Evolutionary conservation across 2,329 filamentous ascomycete species (phyloP).

Genomic region (Ascocoryne sarcoides): DNA sequence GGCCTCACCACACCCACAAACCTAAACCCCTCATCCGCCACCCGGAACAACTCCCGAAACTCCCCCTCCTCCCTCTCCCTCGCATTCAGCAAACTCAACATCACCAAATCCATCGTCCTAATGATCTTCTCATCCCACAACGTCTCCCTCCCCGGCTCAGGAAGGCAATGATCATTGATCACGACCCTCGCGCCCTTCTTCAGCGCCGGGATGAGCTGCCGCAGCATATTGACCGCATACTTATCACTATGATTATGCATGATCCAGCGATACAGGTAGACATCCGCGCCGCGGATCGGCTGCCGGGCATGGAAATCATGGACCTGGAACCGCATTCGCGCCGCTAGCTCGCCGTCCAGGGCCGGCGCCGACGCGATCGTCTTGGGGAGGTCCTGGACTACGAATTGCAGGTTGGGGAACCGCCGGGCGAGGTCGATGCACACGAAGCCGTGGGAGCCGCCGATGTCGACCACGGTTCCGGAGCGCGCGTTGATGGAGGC

Average conservation of each 20-base stretch:
- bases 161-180: conserved; percentile 39
- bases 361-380: conserved; percentile 39
- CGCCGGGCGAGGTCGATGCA: conserved; percentile 43
- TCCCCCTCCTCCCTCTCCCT: conserved; percentile 41
- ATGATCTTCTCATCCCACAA: conserved; percentile 40
- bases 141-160: conserved; percentile 32
- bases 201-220: conserved; percentile 43
- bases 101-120: conserved; percentile 41
- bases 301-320: conserved; percentile 54
- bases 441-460: conserved; percentile 50
- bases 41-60: conserved; percentile 37
- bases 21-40: conserved; percentile 35
- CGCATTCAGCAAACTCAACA: conserved; percentile 43
- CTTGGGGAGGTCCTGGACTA: conserved; percentile 44
- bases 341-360: conserved; percentile 33
- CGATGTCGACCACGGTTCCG: conserved; percentile 48
- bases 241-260: conserved; percentile 53
- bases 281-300: conserved; percentile 42
- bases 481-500: conserved; percentile 34
- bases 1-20: conserved; percentile 37
- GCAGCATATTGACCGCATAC: conserved; percentile 40
- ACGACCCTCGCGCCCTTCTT: conserved; percentile 40
- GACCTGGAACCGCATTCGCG: conserved; percentile 32
- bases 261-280: conserved; percentile 53
- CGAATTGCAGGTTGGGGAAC: conserved; percentile 43